These are phyloP conservation scores for Setomelanomma holmii DNA, from an alignment of 2,329 filamentous ascomycete species.

Conservation along the genomic window DNA sequence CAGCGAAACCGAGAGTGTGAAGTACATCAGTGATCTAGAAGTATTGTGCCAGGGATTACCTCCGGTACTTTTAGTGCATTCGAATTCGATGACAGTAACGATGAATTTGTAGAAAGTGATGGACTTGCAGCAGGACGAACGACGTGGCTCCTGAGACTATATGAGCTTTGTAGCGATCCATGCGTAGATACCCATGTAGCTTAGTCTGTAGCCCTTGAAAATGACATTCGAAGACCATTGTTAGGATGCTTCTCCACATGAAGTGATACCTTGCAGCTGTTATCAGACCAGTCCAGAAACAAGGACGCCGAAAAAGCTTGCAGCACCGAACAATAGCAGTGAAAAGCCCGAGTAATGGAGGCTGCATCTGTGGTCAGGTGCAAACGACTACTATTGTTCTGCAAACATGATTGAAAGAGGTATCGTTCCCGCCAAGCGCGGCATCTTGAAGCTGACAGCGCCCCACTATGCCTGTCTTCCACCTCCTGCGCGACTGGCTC, in stretches of 20 bases:
- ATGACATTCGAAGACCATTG: neutral
- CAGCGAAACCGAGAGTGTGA: conserved; percentile 72
- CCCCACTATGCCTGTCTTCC: conserved; percentile 22
- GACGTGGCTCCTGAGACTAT: neutral
- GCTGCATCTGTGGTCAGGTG: neutral
- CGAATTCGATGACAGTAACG: conserved; percentile 89
- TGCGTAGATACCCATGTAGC: no score
- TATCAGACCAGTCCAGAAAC: neutral
- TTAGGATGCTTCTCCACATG: neutral
- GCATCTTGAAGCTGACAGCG: conserved; percentile 6
- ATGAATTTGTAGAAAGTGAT: conserved; percentile 65
- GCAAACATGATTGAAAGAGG: conserved; percentile 14
- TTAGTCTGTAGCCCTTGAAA: no score
- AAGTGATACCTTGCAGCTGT: neutral
- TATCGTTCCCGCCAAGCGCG: conserved; percentile 20
- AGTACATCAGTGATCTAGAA: conserved; percentile 79
- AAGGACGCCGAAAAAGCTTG: neutral
- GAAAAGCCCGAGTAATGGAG: neutral
- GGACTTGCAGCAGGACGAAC: neutral
- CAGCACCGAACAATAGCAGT: neutral
- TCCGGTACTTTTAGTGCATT: conserved; percentile 79
- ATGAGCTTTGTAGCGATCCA: no score
- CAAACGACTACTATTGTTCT: conserved; percentile 24
- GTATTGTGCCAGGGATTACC: conserved; percentile 78
- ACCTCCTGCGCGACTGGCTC: conserved; percentile 25